A percentile compares a stretch with the other conserved stretches of the same genome.
These are phyloP conservation scores for Tilletia horrida DNA, from an alignment of 1,284 basidiomycete species.

Conservation along the genomic window DNA sequence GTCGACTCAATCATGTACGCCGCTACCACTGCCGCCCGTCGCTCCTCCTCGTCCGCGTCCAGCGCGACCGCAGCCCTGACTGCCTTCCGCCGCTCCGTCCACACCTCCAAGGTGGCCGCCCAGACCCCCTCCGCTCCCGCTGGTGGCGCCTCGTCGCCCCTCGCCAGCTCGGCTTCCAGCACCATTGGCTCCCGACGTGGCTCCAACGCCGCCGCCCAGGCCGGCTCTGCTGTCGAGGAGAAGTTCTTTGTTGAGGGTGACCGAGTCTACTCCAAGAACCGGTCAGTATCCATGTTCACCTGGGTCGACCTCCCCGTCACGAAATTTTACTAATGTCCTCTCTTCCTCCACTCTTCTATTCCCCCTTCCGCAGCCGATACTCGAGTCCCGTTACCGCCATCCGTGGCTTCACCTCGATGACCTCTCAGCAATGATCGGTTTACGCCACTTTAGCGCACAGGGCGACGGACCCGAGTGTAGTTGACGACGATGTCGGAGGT, in stretches of 20 bases:
- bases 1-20: background rate
- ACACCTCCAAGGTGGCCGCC: slow-evolving; percentile 12
- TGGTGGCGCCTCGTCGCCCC: slow-evolving; percentile 4
- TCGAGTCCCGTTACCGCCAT: background rate
- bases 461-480: too few species aligned
- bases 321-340: background rate
- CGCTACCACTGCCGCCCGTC: background rate
- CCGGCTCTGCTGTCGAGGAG: slow-evolving; percentile 4
- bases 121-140: slow-evolving; percentile 4
- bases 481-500: too few species aligned
- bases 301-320: background rate
- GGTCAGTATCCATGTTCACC: background rate
- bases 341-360: background rate
- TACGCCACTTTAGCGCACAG: too few species aligned
- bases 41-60: slow-evolving; percentile 13
- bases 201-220: slow-evolving; percentile 11
- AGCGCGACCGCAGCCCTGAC: slow-evolving; percentile 1
- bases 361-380: slow-evolving; percentile 4
- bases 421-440: slow-evolving; percentile 8
- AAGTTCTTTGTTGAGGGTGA: slow-evolving; percentile 17
- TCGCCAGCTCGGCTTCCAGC: background rate
- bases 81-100: slow-evolving; percentile 9
- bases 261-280: slow-evolving; percentile 11
- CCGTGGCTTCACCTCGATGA: background rate
- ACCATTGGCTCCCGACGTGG: slow-evolving; percentile 12